Percentiles rank a stretch among this genome's conserved stretches.
Evolutionary conservation across 768 basidiomycete species (phyloP).

Genomic region (Ramaria sp.): DNA sequence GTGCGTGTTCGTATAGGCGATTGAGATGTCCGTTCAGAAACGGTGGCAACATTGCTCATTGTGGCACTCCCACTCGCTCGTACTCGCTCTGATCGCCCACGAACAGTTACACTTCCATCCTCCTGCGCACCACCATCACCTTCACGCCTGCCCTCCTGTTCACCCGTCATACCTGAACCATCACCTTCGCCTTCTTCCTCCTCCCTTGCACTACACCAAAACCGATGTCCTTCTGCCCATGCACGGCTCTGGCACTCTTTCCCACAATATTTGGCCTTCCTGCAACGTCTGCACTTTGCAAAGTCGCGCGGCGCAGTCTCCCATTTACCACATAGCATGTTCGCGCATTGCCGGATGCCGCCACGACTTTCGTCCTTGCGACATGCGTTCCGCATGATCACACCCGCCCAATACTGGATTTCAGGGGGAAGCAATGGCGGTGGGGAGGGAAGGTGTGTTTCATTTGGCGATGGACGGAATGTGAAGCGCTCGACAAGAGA

Average conservation of each 20-base stretch:
- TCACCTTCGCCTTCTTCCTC: constrained; percentile 19
- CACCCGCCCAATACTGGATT: constrained; percentile 98
- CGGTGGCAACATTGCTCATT: background rate
- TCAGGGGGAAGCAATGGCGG: constrained; percentile 69
- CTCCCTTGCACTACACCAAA: constrained; percentile 76
- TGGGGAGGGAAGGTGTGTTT: constrained; percentile 57
- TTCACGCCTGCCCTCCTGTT: background rate
- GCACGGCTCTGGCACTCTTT: constrained; percentile 96
- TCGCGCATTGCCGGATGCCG: constrained; percentile 95
- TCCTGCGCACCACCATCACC: background rate
- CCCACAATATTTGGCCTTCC: constrained; percentile 98
- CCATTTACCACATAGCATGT: constrained; percentile 95
- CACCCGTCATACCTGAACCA: background rate
- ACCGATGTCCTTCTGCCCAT: constrained; percentile 93
- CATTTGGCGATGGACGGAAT: constrained; percentile 79
- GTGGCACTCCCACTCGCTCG: background rate
- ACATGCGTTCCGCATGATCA: constrained; percentile 99
- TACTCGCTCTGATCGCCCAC: background rate
- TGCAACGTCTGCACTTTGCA: constrained; percentile 89
- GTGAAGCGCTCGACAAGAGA: constrained; percentile 95
- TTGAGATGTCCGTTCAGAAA: background rate
- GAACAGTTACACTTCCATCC: background rate
- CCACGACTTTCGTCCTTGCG: constrained; percentile 89
- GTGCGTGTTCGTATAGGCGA: no score
- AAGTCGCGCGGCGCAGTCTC: constrained; percentile 89